These are phyloP conservation scores for Oryza rufipogon DNA, from an alignment of 176 grass and related monocot genomes.

Conservation along the genomic window DNA sequence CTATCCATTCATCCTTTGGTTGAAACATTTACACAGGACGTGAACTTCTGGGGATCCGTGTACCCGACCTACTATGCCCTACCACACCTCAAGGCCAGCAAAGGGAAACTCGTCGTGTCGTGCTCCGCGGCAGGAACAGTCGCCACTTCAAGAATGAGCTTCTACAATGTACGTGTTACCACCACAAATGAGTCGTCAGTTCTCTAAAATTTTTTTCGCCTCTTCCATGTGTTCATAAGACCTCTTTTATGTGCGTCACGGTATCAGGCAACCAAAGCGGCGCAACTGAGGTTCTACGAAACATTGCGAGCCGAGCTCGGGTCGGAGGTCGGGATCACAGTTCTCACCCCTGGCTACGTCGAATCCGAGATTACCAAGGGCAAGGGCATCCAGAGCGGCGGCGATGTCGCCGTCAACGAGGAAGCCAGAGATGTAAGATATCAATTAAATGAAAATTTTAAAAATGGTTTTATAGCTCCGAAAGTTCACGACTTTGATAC, in stretches of 20 bases:
- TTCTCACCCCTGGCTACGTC: conserved; percentile 49
- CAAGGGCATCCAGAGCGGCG: conserved; percentile 47
- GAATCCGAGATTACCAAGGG: conserved; percentile 63
- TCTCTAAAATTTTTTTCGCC: too few relatives aligned
- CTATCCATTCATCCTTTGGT: background rate
- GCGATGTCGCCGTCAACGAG: conserved; percentile 46
- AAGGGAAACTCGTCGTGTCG: conserved; percentile 56
- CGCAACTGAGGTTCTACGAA: conserved; percentile 58
- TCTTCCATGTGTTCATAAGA: background rate
- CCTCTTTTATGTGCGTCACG: background rate
- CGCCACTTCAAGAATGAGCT: conserved; percentile 44
- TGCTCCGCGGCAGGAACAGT: conserved; percentile 48
- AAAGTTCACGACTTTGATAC: too few relatives aligned
- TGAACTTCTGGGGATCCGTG: conserved; percentile 74
- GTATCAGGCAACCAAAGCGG: conserved; percentile 62
- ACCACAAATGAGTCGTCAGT: too few relatives aligned
- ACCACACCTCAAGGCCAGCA: conserved; percentile 60
- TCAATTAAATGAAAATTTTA: background rate
- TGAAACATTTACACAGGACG: conserved; percentile 46
- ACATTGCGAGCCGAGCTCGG: conserved; percentile 51
- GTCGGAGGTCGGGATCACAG: conserved; percentile 49
- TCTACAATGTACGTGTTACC: conserved; percentile 55
- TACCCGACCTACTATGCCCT: conserved; percentile 74
- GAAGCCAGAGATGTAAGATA: conserved; percentile 44
- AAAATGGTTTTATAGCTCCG: too few relatives aligned